Evolutionary conservation across 805 yeast species (phyloP).

Genomic region (Dipodascus geniculatus): DNA sequence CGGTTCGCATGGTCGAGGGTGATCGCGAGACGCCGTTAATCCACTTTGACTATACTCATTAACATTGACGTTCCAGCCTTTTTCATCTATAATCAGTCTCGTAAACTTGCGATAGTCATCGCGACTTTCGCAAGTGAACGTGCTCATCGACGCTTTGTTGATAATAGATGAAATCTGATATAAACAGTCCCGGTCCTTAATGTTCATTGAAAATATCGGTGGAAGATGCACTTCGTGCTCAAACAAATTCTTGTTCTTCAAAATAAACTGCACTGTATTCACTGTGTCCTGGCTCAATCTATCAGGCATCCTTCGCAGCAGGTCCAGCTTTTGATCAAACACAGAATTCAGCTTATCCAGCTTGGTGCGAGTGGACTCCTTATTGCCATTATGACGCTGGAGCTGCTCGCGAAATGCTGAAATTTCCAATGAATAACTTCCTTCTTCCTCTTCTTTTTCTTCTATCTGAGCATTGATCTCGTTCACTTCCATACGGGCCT

Average conservation of each 20-base stretch:
- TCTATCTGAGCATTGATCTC: not conserved
- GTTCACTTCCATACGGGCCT: not conserved
- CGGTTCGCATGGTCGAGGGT: slow-evolving; percentile 11
- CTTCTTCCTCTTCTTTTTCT: not conserved
- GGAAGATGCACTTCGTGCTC: slow-evolving; percentile 51
- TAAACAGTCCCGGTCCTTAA: slow-evolving; percentile 27
- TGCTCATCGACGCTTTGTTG: slow-evolving; percentile 41
- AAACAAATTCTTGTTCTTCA: slow-evolving; percentile 29
- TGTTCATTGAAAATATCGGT: slow-evolving; percentile 53
- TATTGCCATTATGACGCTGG: not conserved
- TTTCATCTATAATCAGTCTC: slow-evolving; percentile 30
- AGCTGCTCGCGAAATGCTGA: not conserved
- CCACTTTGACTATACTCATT: slow-evolving; percentile 27
- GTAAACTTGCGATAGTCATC: slow-evolving; percentile 39
- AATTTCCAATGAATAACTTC: not conserved
- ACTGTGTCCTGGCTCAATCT: slow-evolving; percentile 18
- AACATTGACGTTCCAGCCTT: slow-evolving; percentile 38
- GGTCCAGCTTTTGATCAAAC: slow-evolving; percentile 11
- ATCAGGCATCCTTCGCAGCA: slow-evolving; percentile 9
- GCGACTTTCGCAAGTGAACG: slow-evolving; percentile 50
- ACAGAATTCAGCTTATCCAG: slow-evolving; percentile 7
- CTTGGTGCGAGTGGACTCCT: not conserved
- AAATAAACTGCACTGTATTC: slow-evolving; percentile 33
- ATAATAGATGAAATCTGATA: slow-evolving; percentile 40
- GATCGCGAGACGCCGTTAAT: slow-evolving; percentile 17